phyloP scores from a whole-genome alignment of 169 alveolate genomes.

The Babesia bigemina region DNA sequence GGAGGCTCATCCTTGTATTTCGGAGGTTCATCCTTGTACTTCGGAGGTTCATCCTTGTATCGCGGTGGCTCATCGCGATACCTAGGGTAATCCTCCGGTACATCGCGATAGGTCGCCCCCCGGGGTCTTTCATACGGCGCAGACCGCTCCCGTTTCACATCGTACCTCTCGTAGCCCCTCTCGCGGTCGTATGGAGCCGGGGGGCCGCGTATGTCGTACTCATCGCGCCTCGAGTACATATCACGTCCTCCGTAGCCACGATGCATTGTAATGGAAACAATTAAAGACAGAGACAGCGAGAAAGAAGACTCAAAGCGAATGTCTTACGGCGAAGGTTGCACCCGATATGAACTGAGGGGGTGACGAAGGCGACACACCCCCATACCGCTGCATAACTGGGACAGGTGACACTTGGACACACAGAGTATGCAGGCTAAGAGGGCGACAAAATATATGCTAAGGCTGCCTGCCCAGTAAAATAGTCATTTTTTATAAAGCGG shows the following conservation, averaged over 20 bases:
- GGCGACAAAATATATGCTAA: too few species aligned
- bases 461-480: too few species aligned
- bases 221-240: slow-evolving; percentile 30
- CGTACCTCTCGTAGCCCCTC: slow-evolving; percentile 29
- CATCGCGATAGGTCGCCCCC: slow-evolving; percentile 16
- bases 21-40: slow-evolving; percentile 2
- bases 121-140: slow-evolving; percentile 54
- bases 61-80: slow-evolving; percentile 35
- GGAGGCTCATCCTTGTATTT: slow-evolving; percentile 33
- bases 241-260: slow-evolving; percentile 37
- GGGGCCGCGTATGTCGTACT: slow-evolving; percentile 29
- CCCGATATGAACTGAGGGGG: too few species aligned
- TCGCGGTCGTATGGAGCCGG: slow-evolving; percentile 52
- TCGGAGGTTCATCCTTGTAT: slow-evolving; percentile 16
- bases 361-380: too few species aligned
- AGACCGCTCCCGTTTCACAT: slow-evolving; percentile 40
- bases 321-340: too few species aligned
- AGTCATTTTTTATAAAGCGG: too few species aligned
- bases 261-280: slow-evolving; percentile 4
- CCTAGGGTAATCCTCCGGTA: slow-evolving; percentile 29
- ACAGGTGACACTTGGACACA: too few species aligned
- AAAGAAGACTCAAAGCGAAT: too few species aligned
- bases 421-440: too few species aligned
- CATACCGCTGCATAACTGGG: too few species aligned
- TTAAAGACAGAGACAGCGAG: background rate